Evolutionary conservation across 495 filamentous ascomycete genomes (phyloP), one percentile per base, ranked within the genome.

Genomic region (Hypoxylon subgilvum): DNA sequence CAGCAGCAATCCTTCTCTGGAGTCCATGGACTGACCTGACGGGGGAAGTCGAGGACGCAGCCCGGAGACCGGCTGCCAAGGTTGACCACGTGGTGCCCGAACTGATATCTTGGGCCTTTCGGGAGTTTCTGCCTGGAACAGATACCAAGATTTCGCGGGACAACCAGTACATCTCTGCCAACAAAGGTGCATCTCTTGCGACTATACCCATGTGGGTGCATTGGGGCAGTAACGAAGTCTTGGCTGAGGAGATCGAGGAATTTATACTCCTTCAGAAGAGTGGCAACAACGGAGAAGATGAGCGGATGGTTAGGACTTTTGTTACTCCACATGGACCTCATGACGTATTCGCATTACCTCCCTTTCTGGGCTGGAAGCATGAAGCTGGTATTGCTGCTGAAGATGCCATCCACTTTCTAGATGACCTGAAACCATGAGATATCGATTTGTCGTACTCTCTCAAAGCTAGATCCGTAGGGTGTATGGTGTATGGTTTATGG

Each of bases 21-120:
- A 52, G 44, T 22, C 57, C 65, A 16, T 65, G 56, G 65, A 50
- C 59, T 12, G 52, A 68, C 42, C 54, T 59, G 28, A 49, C 35
- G 6, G 46, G 43, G 6, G 48, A 49, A 22, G 55, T 54, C 10
- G 48, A 45, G 14, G 23, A 23, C 10, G 58, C 58, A 17, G 36
- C 27, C 14, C 19, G 39, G 36, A 30, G 46, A 32, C 46, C 46
- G 17, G 46, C 46, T 40, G 19, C 46, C 23, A 23, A 50, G 12
- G 46, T 50, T 27, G 46, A 50, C 46, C 46, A 50, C 16, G 32
- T 50, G 5, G 32, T 16, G 46, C 46, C 32, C 4, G 32, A 50
- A 28, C 28, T 50, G 5, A 38, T 50, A 30, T 8, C 46, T 1
- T 50, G 46, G 46, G 35, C 46, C 25, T 50, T 38, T 18, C 46